Evolutionary conservation across 75 land plant species (phyloP).

Genomic region (Selaginella moellendorffii): DNA sequence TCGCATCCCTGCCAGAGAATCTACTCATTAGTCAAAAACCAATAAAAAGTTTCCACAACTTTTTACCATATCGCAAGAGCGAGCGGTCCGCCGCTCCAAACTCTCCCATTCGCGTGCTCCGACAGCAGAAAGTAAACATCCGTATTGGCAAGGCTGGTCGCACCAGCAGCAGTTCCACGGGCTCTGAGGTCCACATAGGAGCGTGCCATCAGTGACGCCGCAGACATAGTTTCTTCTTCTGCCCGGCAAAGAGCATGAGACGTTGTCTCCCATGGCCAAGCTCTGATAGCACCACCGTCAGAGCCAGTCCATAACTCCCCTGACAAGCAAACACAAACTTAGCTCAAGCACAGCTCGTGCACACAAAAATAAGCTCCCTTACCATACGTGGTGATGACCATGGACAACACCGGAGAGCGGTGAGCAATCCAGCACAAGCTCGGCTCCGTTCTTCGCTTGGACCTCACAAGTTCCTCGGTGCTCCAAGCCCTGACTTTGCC

Average conservation of each 20-base stretch:
- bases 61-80: conserved; percentile 81
- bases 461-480: conserved; percentile 17
- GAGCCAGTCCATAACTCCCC: conserved; percentile 94
- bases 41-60: no score
- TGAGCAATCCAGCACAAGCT: conserved; percentile 62
- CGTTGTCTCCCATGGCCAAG: conserved; percentile 66
- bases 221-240: conserved; percentile 27
- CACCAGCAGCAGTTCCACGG: conserved; percentile 42
- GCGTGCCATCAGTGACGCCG: conserved; percentile 42
- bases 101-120: conserved; percentile 44
- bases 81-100: conserved; percentile 60
- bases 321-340: conserved; percentile 9
- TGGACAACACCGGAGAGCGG: conserved; percentile 51
- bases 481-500: conserved; percentile 69
- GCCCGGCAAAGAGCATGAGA: conserved; percentile 34
- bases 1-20: conserved; percentile 58
- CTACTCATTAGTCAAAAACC: background rate
- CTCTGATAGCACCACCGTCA: conserved; percentile 56
- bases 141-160: conserved; percentile 36
- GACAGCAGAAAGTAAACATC: conserved; percentile 61
- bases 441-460: conserved; percentile 15
- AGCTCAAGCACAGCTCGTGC: background rate
- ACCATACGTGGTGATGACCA: conserved; percentile 57
- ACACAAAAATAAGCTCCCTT: conserved; percentile 14
- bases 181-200: conserved; percentile 50